Base-by-base conservation (phyloP, 306 rosid genomes). In the Cucumis melo region DNA sequence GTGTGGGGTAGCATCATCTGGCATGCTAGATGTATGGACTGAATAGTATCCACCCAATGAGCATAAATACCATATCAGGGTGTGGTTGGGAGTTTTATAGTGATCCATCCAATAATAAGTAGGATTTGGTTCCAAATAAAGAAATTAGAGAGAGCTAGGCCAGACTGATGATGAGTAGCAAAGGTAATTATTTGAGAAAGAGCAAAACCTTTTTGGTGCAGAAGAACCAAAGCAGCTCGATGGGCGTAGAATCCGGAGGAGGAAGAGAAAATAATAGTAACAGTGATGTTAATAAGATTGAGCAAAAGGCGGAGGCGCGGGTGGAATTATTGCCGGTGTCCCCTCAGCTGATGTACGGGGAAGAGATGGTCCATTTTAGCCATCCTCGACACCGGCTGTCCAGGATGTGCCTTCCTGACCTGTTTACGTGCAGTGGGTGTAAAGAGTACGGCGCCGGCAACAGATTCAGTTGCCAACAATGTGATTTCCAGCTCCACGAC, bases 361-460 rank as follows among this genome's bases (percentile, higher is more conserved):
- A 91, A 78, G 91, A 90, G 78, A 85, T 87, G 7, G 50, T 83
- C 46, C 97, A 89, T 77, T 87, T 83, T 70, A 82, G 88, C 57
- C 98, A 94, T 70, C 97, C 96, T 34, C 87, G 85, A 21, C 98
- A 91, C 63, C 85, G 90, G 20, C 86, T 93, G 0, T 79, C 83
- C 55, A 73, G 59, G 80, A 21, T 91, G 46, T 55, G 88, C 76
- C 71, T 84, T 23, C 81, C 84, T 0, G 96, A 90, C 76, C 84
- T 80, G 29, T 94, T 88, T 55, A 87, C 81, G 15, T 94, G 98
- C 80, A 64, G 78, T 0, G 97, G 94, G 2, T 94, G 98, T 78
- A 90, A 84, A 63, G 98, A 94, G 67, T 48, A 71, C 78, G 98
- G 98, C 0, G 88, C 96, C 2, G 97, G 98, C 13, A 89, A 86